phyloP scores from a whole-genome alignment of 768 basidiomycete genomes.

The Phaeotremella skinneri region DNA sequence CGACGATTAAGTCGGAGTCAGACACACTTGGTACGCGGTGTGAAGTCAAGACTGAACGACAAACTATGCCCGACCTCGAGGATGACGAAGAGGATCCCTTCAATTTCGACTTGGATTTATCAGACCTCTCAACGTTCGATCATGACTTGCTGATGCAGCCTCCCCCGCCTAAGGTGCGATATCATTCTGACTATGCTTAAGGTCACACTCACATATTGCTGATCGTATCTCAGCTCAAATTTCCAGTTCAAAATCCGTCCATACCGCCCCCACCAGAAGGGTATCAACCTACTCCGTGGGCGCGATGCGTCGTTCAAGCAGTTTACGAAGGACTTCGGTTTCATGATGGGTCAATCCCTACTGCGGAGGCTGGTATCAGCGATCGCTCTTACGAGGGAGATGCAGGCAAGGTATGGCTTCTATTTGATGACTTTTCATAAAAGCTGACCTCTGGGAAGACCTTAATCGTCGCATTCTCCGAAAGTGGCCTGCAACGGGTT shows the following conservation, averaged over 20 bases:
- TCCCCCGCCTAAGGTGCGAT: conserved; percentile 8
- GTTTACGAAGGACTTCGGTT: conserved; percentile 27
- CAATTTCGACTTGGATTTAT: conserved; percentile 38
- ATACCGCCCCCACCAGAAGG: conserved; percentile 31
- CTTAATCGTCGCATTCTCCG: conserved; percentile 58
- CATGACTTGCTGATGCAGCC: conserved; percentile 26
- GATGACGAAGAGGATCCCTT: conserved; percentile 27
- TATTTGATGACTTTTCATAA: no score
- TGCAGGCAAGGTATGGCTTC: no score
- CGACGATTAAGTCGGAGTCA: neutral
- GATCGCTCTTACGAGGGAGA: no score
- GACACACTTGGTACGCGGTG: no score
- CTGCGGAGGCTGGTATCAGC: no score
- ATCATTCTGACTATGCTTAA: neutral
- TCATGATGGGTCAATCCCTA: conserved; percentile 19
- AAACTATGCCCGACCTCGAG: conserved; percentile 11
- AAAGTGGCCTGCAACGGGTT: conserved; percentile 48
- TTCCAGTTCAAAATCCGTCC: conserved; percentile 38
- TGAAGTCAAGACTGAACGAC: neutral
- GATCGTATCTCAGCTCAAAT: conserved; percentile 14
- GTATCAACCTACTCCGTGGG: conserved; percentile 41
- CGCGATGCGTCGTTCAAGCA: conserved; percentile 30
- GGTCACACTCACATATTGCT: neutral
- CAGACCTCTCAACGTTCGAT: conserved; percentile 36
- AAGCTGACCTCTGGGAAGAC: neutral